Evolutionary conservation across 2,329 filamentous ascomycete genomes (phyloP), one percentile per base, ranked within the genome.

Genomic region (Aphanoascus verrucosus): DNA sequence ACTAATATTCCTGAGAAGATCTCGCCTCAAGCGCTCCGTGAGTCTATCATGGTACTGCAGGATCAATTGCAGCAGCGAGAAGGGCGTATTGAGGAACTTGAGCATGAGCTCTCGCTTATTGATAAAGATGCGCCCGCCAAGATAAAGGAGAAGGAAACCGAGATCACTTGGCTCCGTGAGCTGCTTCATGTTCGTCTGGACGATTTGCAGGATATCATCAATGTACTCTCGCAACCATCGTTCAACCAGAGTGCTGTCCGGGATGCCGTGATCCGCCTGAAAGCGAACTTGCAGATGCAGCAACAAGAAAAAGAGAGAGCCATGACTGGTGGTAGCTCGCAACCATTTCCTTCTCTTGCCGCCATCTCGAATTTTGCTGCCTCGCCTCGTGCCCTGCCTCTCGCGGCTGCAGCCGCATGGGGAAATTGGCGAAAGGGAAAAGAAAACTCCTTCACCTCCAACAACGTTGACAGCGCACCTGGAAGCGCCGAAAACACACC

Each of bases 281-380:
- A 88, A 66, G 88, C 93, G 12, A 96, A 95, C 64, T 76, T 98
- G 35, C 88, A 97, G 67, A 98, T 98, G 93, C 91, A 98, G 69
- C 87, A 94, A 66, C 88, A 95, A 67, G 90, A 96, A 70, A 87
- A 88, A 49, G 91, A 97, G 68, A 81, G 93, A 56, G 84, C 88
- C 0, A 79, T 87, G 71, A 83, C 85, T 52, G 83, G 83, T 46
- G 80, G 80, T 12, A 85, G 82, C 56, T 71, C 76, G 17, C 68
- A 73, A 56, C 80, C 76, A 52, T 75, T 93, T 60, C 86, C 87
- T 3, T 87, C 86, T 40, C 79, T 95, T 41, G 85, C 88, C 1
- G 84, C 85, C 45, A 80, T 87, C 32, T 83, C 90, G 45, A 82
- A 81, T 59, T 82, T 90, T 58, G 84, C 87, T 9, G 82, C 84